Base-by-base conservation (phyloP, 352 stramenopile genomes). In the Globisporangium cylindrosporum region DNA sequence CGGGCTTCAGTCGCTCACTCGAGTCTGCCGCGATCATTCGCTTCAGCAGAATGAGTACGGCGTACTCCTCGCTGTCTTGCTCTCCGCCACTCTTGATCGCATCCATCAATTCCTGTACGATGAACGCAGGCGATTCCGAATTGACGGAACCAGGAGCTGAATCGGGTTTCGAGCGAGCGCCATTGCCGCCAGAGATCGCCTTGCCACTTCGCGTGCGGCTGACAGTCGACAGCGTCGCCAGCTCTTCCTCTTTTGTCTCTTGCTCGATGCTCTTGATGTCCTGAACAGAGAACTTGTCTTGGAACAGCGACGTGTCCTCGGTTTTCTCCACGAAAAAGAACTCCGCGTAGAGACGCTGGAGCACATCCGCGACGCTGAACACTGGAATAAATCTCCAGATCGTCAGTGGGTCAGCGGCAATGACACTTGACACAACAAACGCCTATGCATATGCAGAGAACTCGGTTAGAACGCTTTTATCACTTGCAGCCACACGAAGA, bases 341-440 rank as follows among this genome's bases (percentile, higher is more conserved):
- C 62, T 93, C 86, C 0, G 76, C 49, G 51, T 93, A 78, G 10
- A 95, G 66, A 27, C 87, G 84, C 70, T 96, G 88, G 22, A 96
- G 71, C 12, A 93, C 67, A 64, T 96, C 88, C 2, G 88, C 88
- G 36, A 80, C 88, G 58, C 75, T 86, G 68, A 96, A 96, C 5
- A 93, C 84, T 0, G 88, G 88, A 22, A 96, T 93, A 36, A 90
- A 92, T 15, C 78, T 67, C 77, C 79, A 88, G 68, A 96, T 89
- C 3, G 79, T 94, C 9, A 76, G 67, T 9, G 79, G 68, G 24
- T 84, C 74, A 34, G 88, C 74, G 18, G 88, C 87, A 49, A 94
- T 90, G 34, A 96, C 88, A 48, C 83, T 91, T 20, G 88, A 88
- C 3, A 94, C 81, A 0, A 95, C 86, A 69, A 96, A 96, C n/a